phyloP scores from a whole-genome alignment of 1,284 basidiomycete species.

The Boletus semigastroideus region DNA sequence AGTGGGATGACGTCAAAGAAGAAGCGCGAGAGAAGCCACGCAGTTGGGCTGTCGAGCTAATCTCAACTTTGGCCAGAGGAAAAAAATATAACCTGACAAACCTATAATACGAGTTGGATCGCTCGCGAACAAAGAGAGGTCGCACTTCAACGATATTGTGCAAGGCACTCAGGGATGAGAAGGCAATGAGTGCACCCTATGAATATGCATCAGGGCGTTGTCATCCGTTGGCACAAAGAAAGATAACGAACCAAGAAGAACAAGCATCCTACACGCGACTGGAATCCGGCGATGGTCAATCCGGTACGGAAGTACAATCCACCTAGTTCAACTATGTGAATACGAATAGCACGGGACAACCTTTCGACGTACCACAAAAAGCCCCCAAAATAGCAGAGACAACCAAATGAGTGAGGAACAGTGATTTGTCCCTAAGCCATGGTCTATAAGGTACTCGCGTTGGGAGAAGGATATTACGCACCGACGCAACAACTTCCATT shows the following conservation, averaged over 20 bases:
- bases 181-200: constrained; percentile 82
- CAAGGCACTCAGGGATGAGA: constrained; percentile 83
- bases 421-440: constrained; percentile 65
- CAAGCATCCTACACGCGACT: constrained; percentile 84
- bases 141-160: constrained; percentile 83
- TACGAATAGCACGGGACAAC: not conserved
- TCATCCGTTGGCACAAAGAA: not conserved
- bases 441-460: not conserved
- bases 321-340: constrained; percentile 41
- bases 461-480: constrained; percentile 28
- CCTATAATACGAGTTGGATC: constrained; percentile 81
- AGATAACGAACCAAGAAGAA: constrained; percentile 77
- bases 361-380: constrained; percentile 59
- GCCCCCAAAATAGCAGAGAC: constrained; percentile 74
- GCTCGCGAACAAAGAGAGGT: constrained; percentile 83
- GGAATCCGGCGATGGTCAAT: constrained; percentile 85
- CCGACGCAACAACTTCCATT: constrained; percentile 81
- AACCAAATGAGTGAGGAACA: constrained; percentile 76
- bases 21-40: constrained; percentile 84
- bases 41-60: constrained; percentile 57
- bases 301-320: constrained; percentile 83
- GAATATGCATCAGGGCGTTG: constrained; percentile 2
- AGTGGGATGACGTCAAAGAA: constrained; percentile 85
- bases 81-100: constrained; percentile 25
- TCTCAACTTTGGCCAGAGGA: constrained; percentile 7